These are phyloP conservation scores for Brassica rapa DNA, from an alignment of 345 rosid species.

Conservation along the genomic window DNA sequence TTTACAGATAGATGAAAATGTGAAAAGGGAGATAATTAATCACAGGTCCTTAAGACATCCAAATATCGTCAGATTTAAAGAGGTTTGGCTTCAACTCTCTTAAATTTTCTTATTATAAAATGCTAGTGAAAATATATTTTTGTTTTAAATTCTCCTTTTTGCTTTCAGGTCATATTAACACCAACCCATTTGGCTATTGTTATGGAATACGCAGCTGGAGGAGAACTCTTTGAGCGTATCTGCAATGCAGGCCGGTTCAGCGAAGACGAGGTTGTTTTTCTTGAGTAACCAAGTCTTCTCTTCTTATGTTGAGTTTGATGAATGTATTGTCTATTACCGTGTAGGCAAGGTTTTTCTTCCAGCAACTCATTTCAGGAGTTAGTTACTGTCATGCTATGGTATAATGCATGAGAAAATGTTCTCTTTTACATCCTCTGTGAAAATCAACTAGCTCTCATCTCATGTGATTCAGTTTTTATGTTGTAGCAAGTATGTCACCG, in stretches of 20 bases:
- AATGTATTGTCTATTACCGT: background rate
- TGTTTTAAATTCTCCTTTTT: background rate
- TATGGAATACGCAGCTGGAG: conserved; percentile 94
- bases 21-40: conserved; percentile 89
- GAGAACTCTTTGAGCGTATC: conserved; percentile 79
- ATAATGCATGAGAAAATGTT: conserved; percentile 13
- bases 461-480: background rate
- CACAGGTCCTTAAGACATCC: conserved; percentile 94
- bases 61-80: conserved; percentile 86
- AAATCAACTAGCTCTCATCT: background rate
- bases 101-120: background rate
- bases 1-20: conserved; percentile 92
- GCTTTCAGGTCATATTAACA: conserved; percentile 65
- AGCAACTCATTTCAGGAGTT: conserved; percentile 88
- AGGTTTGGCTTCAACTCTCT: conserved; percentile 52
- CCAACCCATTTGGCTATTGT: conserved; percentile 79
- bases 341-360: conserved; percentile 85
- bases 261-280: conserved; percentile 70
- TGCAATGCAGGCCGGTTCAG: conserved; percentile 89
- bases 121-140: background rate
- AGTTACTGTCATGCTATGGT: conserved; percentile 92
- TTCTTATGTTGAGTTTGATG: background rate
- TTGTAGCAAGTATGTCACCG: conserved; percentile 96
- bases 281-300: background rate
- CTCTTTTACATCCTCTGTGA: conserved; percentile 10